phyloP scores from a whole-genome alignment of 108 stramenopile genomes.

The Skeletonema costatum region DNA sequence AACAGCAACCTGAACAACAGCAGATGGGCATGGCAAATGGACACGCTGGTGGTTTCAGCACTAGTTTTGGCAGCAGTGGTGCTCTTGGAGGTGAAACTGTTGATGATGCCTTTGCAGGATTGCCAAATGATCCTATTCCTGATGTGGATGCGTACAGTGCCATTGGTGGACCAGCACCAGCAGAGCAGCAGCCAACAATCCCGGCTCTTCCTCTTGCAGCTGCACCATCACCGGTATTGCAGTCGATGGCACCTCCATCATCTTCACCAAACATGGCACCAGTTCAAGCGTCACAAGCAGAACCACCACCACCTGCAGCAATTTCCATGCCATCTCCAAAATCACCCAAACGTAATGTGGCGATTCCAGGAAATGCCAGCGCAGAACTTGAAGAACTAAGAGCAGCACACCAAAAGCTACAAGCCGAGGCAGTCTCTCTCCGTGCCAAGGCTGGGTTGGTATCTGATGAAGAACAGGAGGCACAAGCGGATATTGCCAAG shows the following conservation, averaged over 20 bases:
- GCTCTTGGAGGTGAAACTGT: constrained; percentile 60
- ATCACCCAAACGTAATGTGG: constrained; percentile 3
- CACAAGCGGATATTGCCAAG: constrained; percentile 61
- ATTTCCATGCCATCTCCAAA: background rate
- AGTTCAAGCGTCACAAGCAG: constrained; percentile 11
- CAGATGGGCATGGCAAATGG: constrained; percentile 3
- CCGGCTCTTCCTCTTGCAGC: constrained; percentile 17
- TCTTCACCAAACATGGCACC: constrained; percentile 7
- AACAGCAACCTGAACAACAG: constrained; percentile 10
- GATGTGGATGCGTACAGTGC: constrained; percentile 33
- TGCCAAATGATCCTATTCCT: constrained; percentile 40
- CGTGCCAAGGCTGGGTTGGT: constrained; percentile 74
- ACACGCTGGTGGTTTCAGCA: constrained; percentile 16
- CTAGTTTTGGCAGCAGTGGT: constrained; percentile 7
- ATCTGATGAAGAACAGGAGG: constrained; percentile 79
- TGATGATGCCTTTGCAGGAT: constrained; percentile 84
- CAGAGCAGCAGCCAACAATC: background rate
- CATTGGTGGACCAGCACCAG: constrained; percentile 8
- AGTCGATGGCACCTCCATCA: constrained; percentile 9
- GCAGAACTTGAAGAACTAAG: constrained; percentile 70
- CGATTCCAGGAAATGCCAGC: constrained; percentile 2
- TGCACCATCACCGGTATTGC: constrained; percentile 8
- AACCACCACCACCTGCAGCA: background rate
- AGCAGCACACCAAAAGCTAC: constrained; percentile 70
- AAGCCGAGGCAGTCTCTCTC: constrained; percentile 82